Base-by-base conservation (phyloP, 129 eudicot genomes). In the Flaveria linearis region DNA sequence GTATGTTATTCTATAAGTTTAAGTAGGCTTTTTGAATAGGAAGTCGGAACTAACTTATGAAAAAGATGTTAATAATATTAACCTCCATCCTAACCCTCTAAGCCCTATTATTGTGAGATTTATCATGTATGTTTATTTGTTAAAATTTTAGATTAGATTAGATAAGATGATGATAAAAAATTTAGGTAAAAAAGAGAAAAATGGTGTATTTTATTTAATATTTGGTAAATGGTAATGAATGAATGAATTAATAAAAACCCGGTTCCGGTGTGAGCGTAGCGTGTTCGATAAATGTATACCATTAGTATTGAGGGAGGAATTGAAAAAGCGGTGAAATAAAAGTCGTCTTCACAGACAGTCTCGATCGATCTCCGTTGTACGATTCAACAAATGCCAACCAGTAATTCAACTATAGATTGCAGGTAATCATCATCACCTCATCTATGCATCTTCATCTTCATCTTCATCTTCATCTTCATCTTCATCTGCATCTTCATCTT, bases 301-400 rank as follows among this genome's bases (percentile, higher is more conserved):
- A 20, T 20, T 20, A 20, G 22, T 20, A n/a, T 51, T 55, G 68
- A 23, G 47, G 20, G 25, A 53, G 57, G 42, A 68, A 41, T 77
- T 71, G 80, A 68, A 69, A 69, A 78, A 30, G 81, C 76, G 70
- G 81, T 57, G 76, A 78, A 69, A 69, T 57, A 78, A 78, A 77
- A 77, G 69, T 69, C 81, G n/a, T 76, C 55, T 16, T 30, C 63
- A 16, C 80, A 50, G 73, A 76, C 66, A 78, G 50, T 78, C 70
- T 69, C 74, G 67, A 76, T 69, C 74, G 67, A 76, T 67, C 80
- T 53, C 53, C 77, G 55, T 65, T 63, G 50, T 28, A 62, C 66
- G 73, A 76, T 45, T 30, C 80, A 36, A 20, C 81, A 57, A 55
- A 45, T 47, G 36, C 47, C 72, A 64, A 47, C 68, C 68, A 56